phyloP scores from a whole-genome alignment of 2,329 filamentous ascomycete genomes.

The Fonsecaea pedrosoi region DNA sequence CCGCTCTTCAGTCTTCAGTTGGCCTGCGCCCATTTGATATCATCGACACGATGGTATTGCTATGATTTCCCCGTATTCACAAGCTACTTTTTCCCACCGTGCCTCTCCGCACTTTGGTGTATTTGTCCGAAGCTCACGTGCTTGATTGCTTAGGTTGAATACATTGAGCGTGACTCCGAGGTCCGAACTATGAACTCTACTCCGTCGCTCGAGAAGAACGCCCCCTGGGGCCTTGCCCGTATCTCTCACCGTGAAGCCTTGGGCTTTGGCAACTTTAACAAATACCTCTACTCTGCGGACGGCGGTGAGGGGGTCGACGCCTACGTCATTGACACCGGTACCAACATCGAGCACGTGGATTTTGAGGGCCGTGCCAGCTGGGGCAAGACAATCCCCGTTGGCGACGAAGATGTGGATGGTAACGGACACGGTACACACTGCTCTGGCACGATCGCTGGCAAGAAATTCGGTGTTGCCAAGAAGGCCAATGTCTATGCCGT shows the following conservation, averaged over 20 bases:
- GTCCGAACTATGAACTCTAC: conserved; percentile 75
- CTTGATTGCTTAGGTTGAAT: conserved; percentile 77
- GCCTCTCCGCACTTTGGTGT: conserved; percentile 14
- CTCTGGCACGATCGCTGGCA: conserved; percentile 95
- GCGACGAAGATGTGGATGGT: conserved; percentile 84
- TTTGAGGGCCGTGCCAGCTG: conserved; percentile 95
- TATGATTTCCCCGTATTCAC: not conserved
- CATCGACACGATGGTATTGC: not conserved
- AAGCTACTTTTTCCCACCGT: not conserved
- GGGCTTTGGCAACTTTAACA: conserved; percentile 88
- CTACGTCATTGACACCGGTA: conserved; percentile 98
- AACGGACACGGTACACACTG: conserved; percentile 99
- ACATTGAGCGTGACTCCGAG: conserved; percentile 91
- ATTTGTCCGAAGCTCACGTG: conserved; percentile 34
- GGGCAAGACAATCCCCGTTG: conserved; percentile 92
- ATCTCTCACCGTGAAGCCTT: conserved; percentile 91
- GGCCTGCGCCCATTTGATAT: conserved; percentile 5
- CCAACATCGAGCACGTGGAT: conserved; percentile 91
- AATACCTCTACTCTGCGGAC: conserved; percentile 89
- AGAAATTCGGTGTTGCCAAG: conserved; percentile 99
- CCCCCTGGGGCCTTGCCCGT: conserved; percentile 98
- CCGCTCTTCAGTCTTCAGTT: conserved; percentile 22
- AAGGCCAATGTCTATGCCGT: conserved; percentile 96
- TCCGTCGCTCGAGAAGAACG: conserved; percentile 78
- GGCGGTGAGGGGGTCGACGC: conserved; percentile 98